These are phyloP conservation scores for Sarocladium strictum DNA, from an alignment of 2,329 filamentous ascomycete species.

Conservation along the genomic window DNA sequence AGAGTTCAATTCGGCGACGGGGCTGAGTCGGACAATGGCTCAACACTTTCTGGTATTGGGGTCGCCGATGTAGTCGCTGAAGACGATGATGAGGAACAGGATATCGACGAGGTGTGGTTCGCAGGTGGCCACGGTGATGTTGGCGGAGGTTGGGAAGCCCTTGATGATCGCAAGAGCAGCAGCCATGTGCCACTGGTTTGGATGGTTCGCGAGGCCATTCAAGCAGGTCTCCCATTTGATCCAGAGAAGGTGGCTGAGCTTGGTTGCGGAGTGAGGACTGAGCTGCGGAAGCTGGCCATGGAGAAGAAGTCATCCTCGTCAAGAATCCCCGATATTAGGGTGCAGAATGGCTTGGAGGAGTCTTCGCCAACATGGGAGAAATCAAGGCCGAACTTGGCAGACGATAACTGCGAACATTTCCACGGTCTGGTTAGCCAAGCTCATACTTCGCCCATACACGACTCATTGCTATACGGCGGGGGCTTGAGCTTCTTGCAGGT, in stretches of 20 bases:
- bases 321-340: conserved; percentile 24
- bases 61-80: conserved; percentile 28
- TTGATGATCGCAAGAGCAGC: conserved; percentile 51
- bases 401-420: conserved; percentile 35
- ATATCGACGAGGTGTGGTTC: conserved; percentile 79
- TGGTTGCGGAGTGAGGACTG: conserved; percentile 40
- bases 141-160: conserved; percentile 66
- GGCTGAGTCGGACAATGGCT: conserved; percentile 3
- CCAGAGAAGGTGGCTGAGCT: conserved; percentile 59
- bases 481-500: conserved; percentile 53
- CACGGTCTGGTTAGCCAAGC: conserved; percentile 53
- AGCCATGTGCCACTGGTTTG: conserved; percentile 65
- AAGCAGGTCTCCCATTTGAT: conserved; percentile 66
- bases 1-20: conserved; percentile 11
- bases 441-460: conserved; percentile 55
- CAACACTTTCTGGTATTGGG: conserved; percentile 2
- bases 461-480: conserved; percentile 60
- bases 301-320: conserved; percentile 5
- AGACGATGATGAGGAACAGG: conserved; percentile 47
- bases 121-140: conserved; percentile 73
- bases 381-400: conserved; percentile 14
- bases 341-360: conserved; percentile 14
- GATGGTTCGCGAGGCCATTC: conserved; percentile 57
- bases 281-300: conserved; percentile 5
- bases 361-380: conserved; percentile 14